Base-by-base conservation (phyloP, 2,329 filamentous ascomycete genomes). In the Huntiella abstrusa region DNA sequence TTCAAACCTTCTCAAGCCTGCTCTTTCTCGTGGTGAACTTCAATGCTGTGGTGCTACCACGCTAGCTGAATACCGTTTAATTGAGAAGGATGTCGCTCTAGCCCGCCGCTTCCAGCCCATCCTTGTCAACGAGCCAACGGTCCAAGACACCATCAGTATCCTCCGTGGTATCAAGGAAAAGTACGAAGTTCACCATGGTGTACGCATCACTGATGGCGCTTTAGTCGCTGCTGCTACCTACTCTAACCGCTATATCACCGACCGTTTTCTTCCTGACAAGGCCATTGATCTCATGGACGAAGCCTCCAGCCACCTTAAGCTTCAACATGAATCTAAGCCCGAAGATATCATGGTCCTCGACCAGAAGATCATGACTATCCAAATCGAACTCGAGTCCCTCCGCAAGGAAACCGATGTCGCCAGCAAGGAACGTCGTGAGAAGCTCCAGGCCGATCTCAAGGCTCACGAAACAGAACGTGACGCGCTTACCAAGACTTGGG, bases 221-320 rank as follows among this genome's bases (percentile, higher is more conserved):
- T 66, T 96, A 8, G 88, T 98, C 11, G 86, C 91, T 1, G 88
- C 91, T 2, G 87, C 88, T 2, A 83, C 84, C 0, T 83, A 92
- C 58, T 91, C 83, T 52, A 96, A 96, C 57, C 81, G 91, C 44
- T 98, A 96, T 60, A 91, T 98, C 54, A 95, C 87, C 11, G 88
- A 96, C 57, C 80, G 91, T 1, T 96, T 94, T 62, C 67, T 96
- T 1, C 91, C 91, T 0, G 91, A 98, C 62, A 96, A 96, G 60
- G 91, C 91, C 2, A 96, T 98, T 52, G 91, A 96, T 59, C 63
- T 96, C 12, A 91, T 98, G 60, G 91, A 96, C 53, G 91, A 96
- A 63, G 91, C 91, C 7, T 87, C 88, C 1, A 92, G 83, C 50
- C 85, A 86, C 16, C 66, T 96, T 7, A 77, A 92, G 39, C 64